These are phyloP conservation scores for Platanus orientalis DNA, from an alignment of 164 flowering plant genomes.

Conservation along the genomic window DNA sequence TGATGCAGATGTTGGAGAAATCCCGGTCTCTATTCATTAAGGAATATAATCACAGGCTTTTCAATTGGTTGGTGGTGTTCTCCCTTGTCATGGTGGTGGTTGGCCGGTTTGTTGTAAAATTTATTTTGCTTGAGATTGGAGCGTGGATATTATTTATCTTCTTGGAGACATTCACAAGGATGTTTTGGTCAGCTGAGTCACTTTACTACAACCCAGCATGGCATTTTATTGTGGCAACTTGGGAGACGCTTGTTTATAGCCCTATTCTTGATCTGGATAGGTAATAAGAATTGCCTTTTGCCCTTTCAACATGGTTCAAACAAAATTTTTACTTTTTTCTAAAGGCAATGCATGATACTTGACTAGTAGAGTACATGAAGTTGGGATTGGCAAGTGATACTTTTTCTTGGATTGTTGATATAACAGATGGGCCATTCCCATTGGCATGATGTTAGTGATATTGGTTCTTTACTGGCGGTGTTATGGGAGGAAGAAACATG, in stretches of 20 bases:
- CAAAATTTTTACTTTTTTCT: not conserved
- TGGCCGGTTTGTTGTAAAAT: slow-evolving; percentile 43
- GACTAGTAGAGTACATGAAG: not conserved
- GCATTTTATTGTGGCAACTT: slow-evolving; percentile 82
- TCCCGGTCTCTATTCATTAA: slow-evolving; percentile 76
- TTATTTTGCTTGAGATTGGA: slow-evolving; percentile 76
- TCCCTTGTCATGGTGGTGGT: slow-evolving; percentile 95
- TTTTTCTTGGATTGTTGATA: slow-evolving; percentile 5
- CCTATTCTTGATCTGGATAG: slow-evolving; percentile 96
- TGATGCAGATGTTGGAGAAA: slow-evolving; percentile 85
- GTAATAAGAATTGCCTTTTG: slow-evolving; percentile 27
- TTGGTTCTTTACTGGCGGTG: slow-evolving; percentile 81
- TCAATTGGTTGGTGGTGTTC: slow-evolving; percentile 98
- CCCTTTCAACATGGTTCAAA: not conserved
- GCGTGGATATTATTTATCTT: slow-evolving; percentile 94
- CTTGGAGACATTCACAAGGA: slow-evolving; percentile 91
- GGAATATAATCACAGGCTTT: slow-evolving; percentile 93
- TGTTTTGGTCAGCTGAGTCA: slow-evolving; percentile 98
- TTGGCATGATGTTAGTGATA: slow-evolving; percentile 38
- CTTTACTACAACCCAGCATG: slow-evolving; percentile 93
- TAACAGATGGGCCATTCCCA: slow-evolving; percentile 86
- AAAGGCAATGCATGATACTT: not conserved
- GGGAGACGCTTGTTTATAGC: slow-evolving; percentile 95
- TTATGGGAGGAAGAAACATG: slow-evolving; percentile 67
- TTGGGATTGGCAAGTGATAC: not conserved